Conservation (phyloP, 148 eudicot genomes). For the Polygonum maritimum region DNA sequence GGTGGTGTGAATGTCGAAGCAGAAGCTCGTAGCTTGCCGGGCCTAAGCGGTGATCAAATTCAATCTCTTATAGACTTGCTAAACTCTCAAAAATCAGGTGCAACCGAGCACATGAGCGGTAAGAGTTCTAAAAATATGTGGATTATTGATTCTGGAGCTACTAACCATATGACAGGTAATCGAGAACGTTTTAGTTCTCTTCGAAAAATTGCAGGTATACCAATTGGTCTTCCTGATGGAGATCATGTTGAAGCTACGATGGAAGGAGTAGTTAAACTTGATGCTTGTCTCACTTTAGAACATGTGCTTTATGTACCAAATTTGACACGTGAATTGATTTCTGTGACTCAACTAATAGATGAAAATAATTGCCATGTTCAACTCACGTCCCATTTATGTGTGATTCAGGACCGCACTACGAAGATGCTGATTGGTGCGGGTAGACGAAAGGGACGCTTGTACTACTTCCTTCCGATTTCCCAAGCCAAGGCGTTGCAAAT, state of each 20-base stretch:
- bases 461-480: neutral
- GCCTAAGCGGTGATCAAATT: neutral
- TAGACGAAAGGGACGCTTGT: neutral
- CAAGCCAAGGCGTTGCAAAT: neutral
- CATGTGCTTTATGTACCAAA: neutral
- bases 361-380: neutral
- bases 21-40: neutral
- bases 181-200: neutral
- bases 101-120: neutral
- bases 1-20: neutral
- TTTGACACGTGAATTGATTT: neutral
- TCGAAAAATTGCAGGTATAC: neutral
- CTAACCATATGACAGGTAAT: neutral
- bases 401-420: neutral
- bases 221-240: neutral
- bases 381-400: too few relatives aligned
- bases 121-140: neutral
- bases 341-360: neutral
- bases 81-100: neutral
- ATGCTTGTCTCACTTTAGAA: neutral
- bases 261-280: neutral
- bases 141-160: neutral
- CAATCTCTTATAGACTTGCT: neutral
- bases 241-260: neutral
- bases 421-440: neutral